phyloP scores from a whole-genome alignment of 306 rosid genomes.

The Canavalia gladiata region DNA sequence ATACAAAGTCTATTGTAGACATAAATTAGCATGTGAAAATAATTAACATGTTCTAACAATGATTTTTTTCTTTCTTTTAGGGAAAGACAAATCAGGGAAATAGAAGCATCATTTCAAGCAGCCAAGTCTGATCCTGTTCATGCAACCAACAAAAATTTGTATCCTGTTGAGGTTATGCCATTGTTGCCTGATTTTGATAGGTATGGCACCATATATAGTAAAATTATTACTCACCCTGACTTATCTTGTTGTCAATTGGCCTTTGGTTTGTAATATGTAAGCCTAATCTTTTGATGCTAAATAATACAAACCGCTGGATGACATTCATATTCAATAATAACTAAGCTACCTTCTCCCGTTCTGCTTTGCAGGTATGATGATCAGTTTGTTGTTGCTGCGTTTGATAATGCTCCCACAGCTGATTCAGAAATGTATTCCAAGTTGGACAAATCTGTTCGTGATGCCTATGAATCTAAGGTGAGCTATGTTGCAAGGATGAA shows the following conservation, averaged over 20 bases:
- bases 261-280: slow-evolving; percentile 8
- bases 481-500: slow-evolving; percentile 47
- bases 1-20: slow-evolving; percentile 16
- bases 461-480: slow-evolving; percentile 84
- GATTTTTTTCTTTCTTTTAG: slow-evolving; percentile 56
- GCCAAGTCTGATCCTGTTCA: slow-evolving; percentile 91
- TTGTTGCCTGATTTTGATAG: slow-evolving; percentile 89
- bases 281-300: slow-evolving; percentile 28
- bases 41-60: slow-evolving; percentile 26
- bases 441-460: slow-evolving; percentile 78
- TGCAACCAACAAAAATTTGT: slow-evolving; percentile 85
- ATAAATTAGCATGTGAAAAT: slow-evolving; percentile 12
- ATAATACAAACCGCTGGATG: slow-evolving; percentile 20
- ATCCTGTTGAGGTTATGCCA: slow-evolving; percentile 95
- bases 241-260: neutral
- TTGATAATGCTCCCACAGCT: slow-evolving; percentile 94
- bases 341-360: slow-evolving; percentile 39
- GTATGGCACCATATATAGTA: slow-evolving; percentile 54
- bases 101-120: slow-evolving; percentile 98
- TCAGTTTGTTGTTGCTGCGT: slow-evolving; percentile 80
- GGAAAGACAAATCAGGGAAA: slow-evolving; percentile 95
- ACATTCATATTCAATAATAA: slow-evolving; percentile 31
- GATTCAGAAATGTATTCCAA: slow-evolving; percentile 84
- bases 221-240: slow-evolving; percentile 29
- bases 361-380: slow-evolving; percentile 70